Evolutionary conservation across 345 rosid species (phyloP).

Genomic region (Corchorus olitorius): DNA sequence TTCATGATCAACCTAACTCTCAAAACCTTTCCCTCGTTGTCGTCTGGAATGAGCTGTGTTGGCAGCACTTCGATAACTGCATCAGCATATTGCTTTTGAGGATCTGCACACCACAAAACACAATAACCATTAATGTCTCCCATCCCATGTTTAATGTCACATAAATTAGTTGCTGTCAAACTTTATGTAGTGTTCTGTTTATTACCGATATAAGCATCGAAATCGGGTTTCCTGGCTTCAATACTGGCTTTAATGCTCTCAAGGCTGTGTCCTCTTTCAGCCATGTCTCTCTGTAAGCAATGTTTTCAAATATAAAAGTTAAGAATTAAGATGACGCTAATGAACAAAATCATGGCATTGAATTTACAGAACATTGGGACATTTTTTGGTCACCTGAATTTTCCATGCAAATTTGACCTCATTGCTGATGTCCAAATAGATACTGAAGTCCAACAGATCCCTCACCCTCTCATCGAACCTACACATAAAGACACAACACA

Average conservation of each 20-base stretch:
- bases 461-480: constrained; percentile 94
- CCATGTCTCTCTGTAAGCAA: constrained; percentile 86
- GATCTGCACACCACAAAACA: constrained; percentile 50
- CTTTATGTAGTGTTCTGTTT: neutral
- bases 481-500: constrained; percentile 11
- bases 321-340: constrained; percentile 13
- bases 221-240: constrained; percentile 94
- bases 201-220: constrained; percentile 93
- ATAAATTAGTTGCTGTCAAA: neutral
- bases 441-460: constrained; percentile 85
- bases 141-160: neutral
- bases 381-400: constrained; percentile 45
- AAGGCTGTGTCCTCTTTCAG: constrained; percentile 97
- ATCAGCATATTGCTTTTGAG: constrained; percentile 94
- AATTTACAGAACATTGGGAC: neutral
- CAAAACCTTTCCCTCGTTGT: constrained; percentile 89
- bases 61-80: constrained; percentile 96
- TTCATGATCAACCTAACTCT: constrained; percentile 94
- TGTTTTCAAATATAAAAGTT: neutral
- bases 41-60: constrained; percentile 81
- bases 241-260: constrained; percentile 99
- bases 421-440: constrained; percentile 96
- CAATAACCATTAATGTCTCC: neutral
- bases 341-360: neutral
- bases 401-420: constrained; percentile 99